Evolutionary conservation across 2,329 filamentous ascomycete genomes (phyloP), one percentile per base, ranked within the genome.

Genomic region (Pseudogymnoascus sp.): DNA sequence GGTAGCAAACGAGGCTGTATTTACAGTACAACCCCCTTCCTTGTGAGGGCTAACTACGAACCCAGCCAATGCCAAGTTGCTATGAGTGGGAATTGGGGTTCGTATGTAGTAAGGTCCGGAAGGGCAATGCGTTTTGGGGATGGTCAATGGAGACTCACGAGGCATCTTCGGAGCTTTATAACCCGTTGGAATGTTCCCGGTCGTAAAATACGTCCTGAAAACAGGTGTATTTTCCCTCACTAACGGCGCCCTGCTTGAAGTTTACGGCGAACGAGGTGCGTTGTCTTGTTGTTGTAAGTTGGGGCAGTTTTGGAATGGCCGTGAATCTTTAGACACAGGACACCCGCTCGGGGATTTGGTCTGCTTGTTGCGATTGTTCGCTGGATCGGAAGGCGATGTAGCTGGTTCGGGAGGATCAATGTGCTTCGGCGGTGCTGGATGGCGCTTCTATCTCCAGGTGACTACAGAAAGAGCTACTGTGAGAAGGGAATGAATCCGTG

Each of bases 391-490:
- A 35, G 47, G 10, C 11, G 29, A 33, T 35, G 47, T 8, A 33
- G 47, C 29, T 54, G 47, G 5, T 9, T 7, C n/a, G 11, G 29
- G 47, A 11, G 29, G 6, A 33, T 15, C 35, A 59, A 40, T 41
- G 33, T 41, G 15, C 10, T 17, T 59, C 13, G 7, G 11, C 3
- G 24, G 21, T 59, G 33, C n/a, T 24, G n/a, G 15, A 41, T 41
- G 13, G 11, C 33, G 57, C 17, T 10, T 59, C 8, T 37, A 41
- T 15, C 33, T 37, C 13, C 37, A 26, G 21, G 29, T 54, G 47
- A 54, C n/a, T 54, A 33, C 47, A 54, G 47, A 33, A 54, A 54
- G 29, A 54, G 47, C 47, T 54, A 54, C 29, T 54, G 47, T 54
- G 29, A 54, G 47, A 54, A 35, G 29, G n/a, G 47, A 17, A 54